Percentiles rank a stretch among this genome's conserved stretches.
Evolutionary conservation across 208 protist genomes (phyloP).

Genomic region (Leishmania tarentolae): DNA sequence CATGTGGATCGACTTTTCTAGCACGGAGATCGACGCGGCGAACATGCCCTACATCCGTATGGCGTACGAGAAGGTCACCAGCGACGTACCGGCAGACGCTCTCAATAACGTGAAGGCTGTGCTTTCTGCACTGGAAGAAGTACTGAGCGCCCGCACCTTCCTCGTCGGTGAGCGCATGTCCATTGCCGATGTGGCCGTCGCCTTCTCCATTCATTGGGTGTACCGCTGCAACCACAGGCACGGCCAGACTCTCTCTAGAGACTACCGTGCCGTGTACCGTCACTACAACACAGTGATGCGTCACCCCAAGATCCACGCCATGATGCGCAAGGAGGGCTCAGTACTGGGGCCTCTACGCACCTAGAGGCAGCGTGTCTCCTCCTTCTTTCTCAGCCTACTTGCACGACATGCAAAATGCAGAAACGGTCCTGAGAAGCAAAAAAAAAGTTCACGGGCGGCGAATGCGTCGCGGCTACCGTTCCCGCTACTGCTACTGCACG

Average conservation of each 20-base stretch:
- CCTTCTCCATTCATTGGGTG: conserved; percentile 65
- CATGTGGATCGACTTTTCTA: conserved; percentile 85
- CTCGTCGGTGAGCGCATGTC: conserved; percentile 85
- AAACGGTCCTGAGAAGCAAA: not conserved
- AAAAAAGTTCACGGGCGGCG: not conserved
- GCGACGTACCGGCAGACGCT: conserved; percentile 29
- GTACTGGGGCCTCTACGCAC: conserved; percentile 43
- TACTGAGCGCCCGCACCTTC: conserved; percentile 75
- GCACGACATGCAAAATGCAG: not conserved
- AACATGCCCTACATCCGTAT: conserved; percentile 58
- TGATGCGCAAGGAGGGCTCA: conserved; percentile 61
- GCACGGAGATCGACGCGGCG: conserved; percentile 64
- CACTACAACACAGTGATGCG: conserved; percentile 86
- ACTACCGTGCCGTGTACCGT: conserved; percentile 67
- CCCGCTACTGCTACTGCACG: not conserved
- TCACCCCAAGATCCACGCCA: conserved; percentile 62
- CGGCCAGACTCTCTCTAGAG: conserved; percentile 54
- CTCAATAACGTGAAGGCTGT: conserved; percentile 46
- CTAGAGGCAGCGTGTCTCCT: not conserved
- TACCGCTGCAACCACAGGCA: conserved; percentile 65
- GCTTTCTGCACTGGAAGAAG: conserved; percentile 56
- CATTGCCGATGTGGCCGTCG: conserved; percentile 78
- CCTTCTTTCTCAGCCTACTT: not conserved
- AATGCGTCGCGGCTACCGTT: not conserved
- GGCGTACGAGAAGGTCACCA: conserved; percentile 34